Evolutionary conservation across 148 eudicot genomes (phyloP).

Genomic region (Nepenthes mirabilis): DNA sequence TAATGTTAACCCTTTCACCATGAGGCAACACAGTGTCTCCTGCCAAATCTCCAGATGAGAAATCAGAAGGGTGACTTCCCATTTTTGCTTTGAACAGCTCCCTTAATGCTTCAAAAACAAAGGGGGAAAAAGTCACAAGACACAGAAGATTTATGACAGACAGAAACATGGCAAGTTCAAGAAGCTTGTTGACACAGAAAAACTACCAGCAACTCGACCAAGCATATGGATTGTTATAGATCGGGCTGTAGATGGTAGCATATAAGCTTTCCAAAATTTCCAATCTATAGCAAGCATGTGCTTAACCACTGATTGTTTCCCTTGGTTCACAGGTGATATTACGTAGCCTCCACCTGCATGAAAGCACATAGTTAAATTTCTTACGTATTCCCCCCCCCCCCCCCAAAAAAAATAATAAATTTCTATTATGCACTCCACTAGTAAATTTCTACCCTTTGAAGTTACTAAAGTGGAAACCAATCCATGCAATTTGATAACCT

Average conservation of each 20-base stretch:
- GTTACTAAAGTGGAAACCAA: too few relatives aligned
- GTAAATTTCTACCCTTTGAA: too few relatives aligned
- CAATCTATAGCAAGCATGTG: conserved; percentile 75
- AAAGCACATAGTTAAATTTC: not conserved
- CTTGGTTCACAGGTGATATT: conserved; percentile 49
- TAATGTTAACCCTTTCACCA: conserved; percentile 11
- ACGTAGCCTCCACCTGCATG: conserved; percentile 68
- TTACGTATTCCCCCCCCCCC: too few relatives aligned
- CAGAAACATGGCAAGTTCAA: not conserved
- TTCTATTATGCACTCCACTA: too few relatives aligned
- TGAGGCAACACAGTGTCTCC: conserved; percentile 8
- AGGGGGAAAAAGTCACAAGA: conserved; percentile 1
- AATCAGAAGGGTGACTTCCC: conserved; percentile 25
- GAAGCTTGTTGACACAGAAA: not conserved
- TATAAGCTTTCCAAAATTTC: conserved; percentile 58
- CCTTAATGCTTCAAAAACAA: conserved; percentile 36
- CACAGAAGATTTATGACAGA: not conserved
- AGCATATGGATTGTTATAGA: conserved; percentile 54
- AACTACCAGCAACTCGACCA: conserved; percentile 54
- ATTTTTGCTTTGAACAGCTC: conserved; percentile 47
- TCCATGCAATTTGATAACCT: not conserved
- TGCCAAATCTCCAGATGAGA: conserved; percentile 30
- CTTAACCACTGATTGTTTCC: conserved; percentile 55
- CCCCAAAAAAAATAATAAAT: too few relatives aligned
- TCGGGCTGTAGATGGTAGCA: conserved; percentile 39